Base-by-base conservation (phyloP, 2,329 filamentous ascomycete species). In the Trichoderma atroviride region DNA sequence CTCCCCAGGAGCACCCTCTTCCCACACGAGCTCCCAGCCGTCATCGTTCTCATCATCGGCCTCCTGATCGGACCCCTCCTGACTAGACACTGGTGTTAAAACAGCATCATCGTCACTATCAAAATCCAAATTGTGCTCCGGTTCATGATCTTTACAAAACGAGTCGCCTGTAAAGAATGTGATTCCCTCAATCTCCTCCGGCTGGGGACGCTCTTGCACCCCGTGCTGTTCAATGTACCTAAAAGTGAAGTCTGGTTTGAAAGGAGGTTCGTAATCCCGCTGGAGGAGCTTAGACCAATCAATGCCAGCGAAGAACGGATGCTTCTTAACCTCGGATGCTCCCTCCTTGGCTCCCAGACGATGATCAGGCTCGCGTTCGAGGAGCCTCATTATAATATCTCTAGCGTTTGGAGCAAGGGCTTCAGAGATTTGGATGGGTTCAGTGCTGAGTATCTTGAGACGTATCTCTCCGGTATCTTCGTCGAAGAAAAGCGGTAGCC, bases 401-500 rank as follows among this genome's bases (percentile, higher is more conserved):
- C 11, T 55, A 27, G 57, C 50, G 5, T 6, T 16, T 6, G 35
- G 35, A 16, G 24, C 6, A 33, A 69, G 29, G 5, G 2, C 13
- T n/a, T 69, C 50, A 10, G 66, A 29, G 3, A 63, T 5, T 31
- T n/a, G 56, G 5, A 69, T 9, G 10, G 33, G 33, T 22, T 47
- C 50, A 10, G 24, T 13, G 47, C 53, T 31, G 24, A 63, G 50
- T 6, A 69, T 69, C 19, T 63, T 62, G 2, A 33, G 52, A 6
- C 47, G 37, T 55, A 69, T 56, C 24, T 62, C 55, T 5, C 50
- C 47, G 6, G 33, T 2, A 10, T 47, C 11, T n/a, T 63, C 58
- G 22, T 96, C 92, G 80, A 96, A 96, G 82, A 96, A 96, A 1
- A 93, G 93, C 53, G 93, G 93, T 60, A 96, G 83, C 69, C 93